Evolutionary conservation across 805 yeast genomes (phyloP).

Genomic region (Candida golubevii): DNA sequence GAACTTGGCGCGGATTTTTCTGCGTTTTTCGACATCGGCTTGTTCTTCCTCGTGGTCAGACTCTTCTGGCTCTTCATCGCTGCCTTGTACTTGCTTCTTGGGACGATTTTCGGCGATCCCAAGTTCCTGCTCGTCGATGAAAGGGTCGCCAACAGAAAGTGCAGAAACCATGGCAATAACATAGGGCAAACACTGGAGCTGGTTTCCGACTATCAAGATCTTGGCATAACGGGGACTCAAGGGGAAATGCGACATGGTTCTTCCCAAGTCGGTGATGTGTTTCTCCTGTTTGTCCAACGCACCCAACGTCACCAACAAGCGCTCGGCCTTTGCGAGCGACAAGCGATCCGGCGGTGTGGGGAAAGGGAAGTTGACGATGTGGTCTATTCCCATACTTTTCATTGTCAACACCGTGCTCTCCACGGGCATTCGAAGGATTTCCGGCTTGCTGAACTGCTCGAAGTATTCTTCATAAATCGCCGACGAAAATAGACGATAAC

Average conservation of each 20-base stretch:
- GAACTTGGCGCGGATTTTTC: constrained; percentile 47
- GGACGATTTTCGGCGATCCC: constrained; percentile 41
- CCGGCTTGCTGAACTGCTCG: constrained; percentile 79
- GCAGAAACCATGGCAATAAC: constrained; percentile 91
- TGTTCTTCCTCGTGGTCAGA: constrained; percentile 30
- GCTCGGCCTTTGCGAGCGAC: constrained; percentile 61
- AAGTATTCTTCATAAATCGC: constrained; percentile 90
- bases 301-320: constrained; percentile 65
- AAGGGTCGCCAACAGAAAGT: constrained; percentile 90
- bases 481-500: constrained; percentile 87
- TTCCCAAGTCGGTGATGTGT: constrained; percentile 72
- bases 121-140: constrained; percentile 67
- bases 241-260: constrained; percentile 85
- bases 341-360: constrained; percentile 83
- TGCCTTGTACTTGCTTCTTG: constrained; percentile 17
- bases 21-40: constrained; percentile 34
- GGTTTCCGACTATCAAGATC: constrained; percentile 84
- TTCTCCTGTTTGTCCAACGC: constrained; percentile 59
- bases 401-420: constrained; percentile 93
- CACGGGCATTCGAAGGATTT: constrained; percentile 90
- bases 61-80: constrained; percentile 36
- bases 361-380: constrained; percentile 87
- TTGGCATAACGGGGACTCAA: constrained; percentile 90
- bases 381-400: constrained; percentile 97
- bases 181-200: constrained; percentile 78